Conservation (phyloP, 2,329 filamentous ascomycete genomes). For the Metarhizium robertsii region DNA sequence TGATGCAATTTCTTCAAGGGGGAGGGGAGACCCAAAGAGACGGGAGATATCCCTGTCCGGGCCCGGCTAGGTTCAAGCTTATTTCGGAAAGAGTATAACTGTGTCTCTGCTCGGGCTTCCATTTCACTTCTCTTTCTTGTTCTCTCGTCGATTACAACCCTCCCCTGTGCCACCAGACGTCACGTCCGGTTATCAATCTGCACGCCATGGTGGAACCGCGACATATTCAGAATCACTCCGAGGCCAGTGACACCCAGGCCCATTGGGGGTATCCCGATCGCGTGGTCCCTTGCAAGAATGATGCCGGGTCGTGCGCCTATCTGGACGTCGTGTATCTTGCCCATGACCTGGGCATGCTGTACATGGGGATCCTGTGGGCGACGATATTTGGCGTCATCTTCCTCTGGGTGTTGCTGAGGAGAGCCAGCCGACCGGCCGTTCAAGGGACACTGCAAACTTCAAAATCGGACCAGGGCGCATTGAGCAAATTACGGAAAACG, state of each 20-base stretch:
- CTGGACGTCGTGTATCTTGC: constrained; percentile 40
- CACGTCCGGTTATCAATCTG: background rate
- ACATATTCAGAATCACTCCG: constrained; percentile 33
- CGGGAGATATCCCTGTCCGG: background rate
- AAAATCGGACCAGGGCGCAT: constrained; percentile 10
- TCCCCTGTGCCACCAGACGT: background rate
- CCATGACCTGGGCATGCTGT: constrained; percentile 41
- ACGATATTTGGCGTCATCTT: constrained; percentile 34
- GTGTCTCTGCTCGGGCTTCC: background rate
- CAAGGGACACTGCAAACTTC: constrained; percentile 9
- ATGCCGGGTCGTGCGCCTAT: constrained; percentile 37
- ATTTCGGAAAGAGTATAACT: background rate
- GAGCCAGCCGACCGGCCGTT: constrained; percentile 14
- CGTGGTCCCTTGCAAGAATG: constrained; percentile 34
- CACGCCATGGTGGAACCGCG: constrained; percentile 12
- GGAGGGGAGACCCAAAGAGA: background rate
- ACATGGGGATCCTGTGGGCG: constrained; percentile 40
- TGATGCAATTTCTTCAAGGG: constrained; percentile 1
- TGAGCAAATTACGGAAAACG: constrained; percentile 24
- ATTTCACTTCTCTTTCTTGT: background rate
- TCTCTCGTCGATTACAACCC: background rate
- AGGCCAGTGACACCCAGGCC: constrained; percentile 23
- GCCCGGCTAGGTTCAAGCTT: background rate
- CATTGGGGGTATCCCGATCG: constrained; percentile 41
- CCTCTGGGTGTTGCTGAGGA: constrained; percentile 26